Conservation (phyloP, 108 stramenopile species). For the Cyclotella cryptica region DNA sequence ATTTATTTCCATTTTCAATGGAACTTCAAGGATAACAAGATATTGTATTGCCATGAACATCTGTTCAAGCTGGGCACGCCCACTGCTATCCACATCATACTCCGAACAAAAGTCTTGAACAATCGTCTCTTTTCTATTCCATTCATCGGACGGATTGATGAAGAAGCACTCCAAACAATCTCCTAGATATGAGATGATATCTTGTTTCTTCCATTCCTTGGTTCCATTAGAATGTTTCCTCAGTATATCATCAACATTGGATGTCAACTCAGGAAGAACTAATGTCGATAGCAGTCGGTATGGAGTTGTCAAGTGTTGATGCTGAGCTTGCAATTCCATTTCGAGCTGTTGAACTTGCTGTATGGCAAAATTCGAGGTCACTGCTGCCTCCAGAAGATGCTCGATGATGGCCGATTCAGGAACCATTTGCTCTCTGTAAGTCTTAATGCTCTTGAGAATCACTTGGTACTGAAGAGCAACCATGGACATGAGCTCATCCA, state of each 20-base stretch:
- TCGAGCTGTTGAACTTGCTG: constrained; percentile 55
- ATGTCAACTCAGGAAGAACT: constrained; percentile 49
- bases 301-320: constrained; percentile 52
- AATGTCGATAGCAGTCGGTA: constrained; percentile 52
- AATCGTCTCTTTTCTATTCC: constrained; percentile 26
- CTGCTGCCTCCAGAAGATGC: constrained; percentile 49
- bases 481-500: constrained; percentile 45
- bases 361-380: constrained; percentile 47
- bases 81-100: constrained; percentile 30
- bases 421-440: background rate
- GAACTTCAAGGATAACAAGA: constrained; percentile 35
- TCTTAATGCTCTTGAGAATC: background rate
- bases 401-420: constrained; percentile 27
- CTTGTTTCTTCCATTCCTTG: constrained; percentile 10
- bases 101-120: constrained; percentile 42
- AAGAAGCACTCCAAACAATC: constrained; percentile 57
- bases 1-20: constrained; percentile 28
- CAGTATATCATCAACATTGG: constrained; percentile 32
- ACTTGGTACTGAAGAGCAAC: constrained; percentile 28
- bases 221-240: constrained; percentile 13
- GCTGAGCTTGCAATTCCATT: constrained; percentile 43
- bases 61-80: constrained; percentile 28
- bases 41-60: constrained; percentile 5
- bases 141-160: constrained; percentile 40
- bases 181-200: constrained; percentile 52